A percentile compares a stretch with the other conserved stretches of the same genome.
phyloP scores from a whole-genome alignment of 208 protist genomes.

The Acanthamoeba healyi region DNA sequence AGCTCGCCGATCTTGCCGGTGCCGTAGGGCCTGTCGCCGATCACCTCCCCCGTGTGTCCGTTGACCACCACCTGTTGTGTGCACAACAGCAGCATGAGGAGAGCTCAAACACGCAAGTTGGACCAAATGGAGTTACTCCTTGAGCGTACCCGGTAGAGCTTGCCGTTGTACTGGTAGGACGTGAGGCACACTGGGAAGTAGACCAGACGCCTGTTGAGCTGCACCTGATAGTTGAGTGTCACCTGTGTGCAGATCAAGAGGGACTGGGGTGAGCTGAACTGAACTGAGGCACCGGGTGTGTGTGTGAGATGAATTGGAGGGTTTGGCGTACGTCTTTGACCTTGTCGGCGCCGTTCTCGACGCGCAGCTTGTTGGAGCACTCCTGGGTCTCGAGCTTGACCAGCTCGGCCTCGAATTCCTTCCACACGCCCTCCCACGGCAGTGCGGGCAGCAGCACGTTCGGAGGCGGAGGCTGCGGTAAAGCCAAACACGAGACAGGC shows the following conservation, averaged over 20 bases:
- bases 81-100: not conserved
- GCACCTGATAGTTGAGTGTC: constrained; percentile 33
- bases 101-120: too few species aligned
- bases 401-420: constrained; percentile 23
- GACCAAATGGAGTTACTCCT: too few species aligned
- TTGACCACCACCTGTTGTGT: constrained; percentile 38
- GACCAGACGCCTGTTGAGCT: not conserved
- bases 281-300: too few species aligned
- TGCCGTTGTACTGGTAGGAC: constrained; percentile 51
- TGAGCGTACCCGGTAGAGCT: constrained; percentile 11
- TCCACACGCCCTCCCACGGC: constrained; percentile 21
- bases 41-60: constrained; percentile 49
- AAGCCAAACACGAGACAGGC: too few species aligned
- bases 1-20: constrained; percentile 34
- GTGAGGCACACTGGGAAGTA: constrained; percentile 45
- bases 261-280: too few species aligned
- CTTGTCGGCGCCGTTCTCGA: constrained; percentile 27
- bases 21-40: constrained; percentile 44
- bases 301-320: too few species aligned
- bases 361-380: not conserved
- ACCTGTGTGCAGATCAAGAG: too few species aligned
- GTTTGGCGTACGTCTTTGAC: constrained; percentile 53
- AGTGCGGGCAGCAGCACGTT: constrained; percentile 23
- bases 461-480: not conserved
- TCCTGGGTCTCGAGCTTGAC: not conserved